A percentile compares a stretch with the other conserved stretches of the same genome.
Conservation (phyloP, 78 protist genomes). For the Dictyostelium citrinum region DNA sequence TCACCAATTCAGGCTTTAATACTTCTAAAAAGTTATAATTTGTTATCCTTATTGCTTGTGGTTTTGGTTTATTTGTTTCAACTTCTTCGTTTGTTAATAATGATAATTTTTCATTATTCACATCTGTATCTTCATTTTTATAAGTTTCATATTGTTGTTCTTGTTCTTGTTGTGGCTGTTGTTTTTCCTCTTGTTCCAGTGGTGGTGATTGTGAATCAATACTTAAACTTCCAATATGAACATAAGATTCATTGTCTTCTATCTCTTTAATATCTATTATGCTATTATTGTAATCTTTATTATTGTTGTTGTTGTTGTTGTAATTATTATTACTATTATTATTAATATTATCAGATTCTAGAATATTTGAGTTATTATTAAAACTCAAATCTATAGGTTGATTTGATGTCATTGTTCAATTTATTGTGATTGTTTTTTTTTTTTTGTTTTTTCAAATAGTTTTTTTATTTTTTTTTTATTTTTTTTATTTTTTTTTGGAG, state of each 20-base stretch:
- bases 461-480: neutral
- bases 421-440: neutral
- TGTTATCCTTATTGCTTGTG: neutral
- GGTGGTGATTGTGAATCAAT: neutral
- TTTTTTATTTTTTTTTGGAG: neutral
- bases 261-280: neutral
- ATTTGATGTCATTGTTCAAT: neutral
- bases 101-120: neutral
- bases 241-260: neutral
- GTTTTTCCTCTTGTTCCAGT: neutral
- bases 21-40: constrained; percentile 25
- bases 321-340: neutral
- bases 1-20: constrained; percentile 17
- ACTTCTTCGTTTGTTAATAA: neutral
- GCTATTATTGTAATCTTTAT: neutral
- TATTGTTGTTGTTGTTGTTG: neutral
- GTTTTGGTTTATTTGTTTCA: neutral
- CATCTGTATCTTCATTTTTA: neutral
- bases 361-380: neutral
- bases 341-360: neutral
- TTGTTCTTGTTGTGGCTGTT: neutral
- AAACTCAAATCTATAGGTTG: neutral
- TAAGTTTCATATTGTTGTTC: neutral
- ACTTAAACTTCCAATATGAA: neutral
- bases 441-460: neutral